Evolutionary conservation across 257 asterid species (phyloP), one percentile per base, ranked within the genome.

Genomic region (Solanum piurae): DNA sequence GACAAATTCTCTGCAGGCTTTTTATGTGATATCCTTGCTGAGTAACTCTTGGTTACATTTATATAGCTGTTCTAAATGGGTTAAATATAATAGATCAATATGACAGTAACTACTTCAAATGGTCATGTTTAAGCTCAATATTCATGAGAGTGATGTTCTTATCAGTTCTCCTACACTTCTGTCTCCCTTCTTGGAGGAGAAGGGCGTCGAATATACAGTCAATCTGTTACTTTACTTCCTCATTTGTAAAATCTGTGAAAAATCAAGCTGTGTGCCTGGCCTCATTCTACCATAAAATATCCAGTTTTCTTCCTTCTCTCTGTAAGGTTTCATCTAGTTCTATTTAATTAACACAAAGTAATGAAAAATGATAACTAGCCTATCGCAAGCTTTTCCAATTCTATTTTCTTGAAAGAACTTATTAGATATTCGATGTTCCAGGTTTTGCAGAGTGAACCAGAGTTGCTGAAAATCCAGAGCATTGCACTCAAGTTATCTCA

Each of bases 381-480:
- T 79, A 79, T 44, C 64, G 4, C 68, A 42, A 25, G 40, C 42
- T 40, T 64, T 68, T 38, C 21, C 82, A 20, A 13, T 72, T 87
- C 42, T 79, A 13, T 64, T 60, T 66, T 84, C 9, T 29, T 9
- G 29, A 38, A 37, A 73, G 72, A 86, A 46, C 73, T 37, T 85
- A 62, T 75, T 69, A 2, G 88, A 66, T 64, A 23, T 86, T 84
- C 58, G 40, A 86, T 80, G 27, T 86, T 68, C 86, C 93, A 96
- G 99, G 95, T 94, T 83, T 89, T 95, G 86, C 94, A 87, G 88
- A 96, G 95, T 89, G 93, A 93, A 91, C 94, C 92, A 34, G 87
- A 94, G 92, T 60, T 96, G 89, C 90, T 90, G 88, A 94, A 91
- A 89, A 93, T 97, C 87, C 96, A 94, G 89, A 93, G 83, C 76